Percentiles rank a stretch among this genome's conserved stretches.
phyloP scores from a whole-genome alignment of 345 rosid species.

The Physaria fendleri region DNA sequence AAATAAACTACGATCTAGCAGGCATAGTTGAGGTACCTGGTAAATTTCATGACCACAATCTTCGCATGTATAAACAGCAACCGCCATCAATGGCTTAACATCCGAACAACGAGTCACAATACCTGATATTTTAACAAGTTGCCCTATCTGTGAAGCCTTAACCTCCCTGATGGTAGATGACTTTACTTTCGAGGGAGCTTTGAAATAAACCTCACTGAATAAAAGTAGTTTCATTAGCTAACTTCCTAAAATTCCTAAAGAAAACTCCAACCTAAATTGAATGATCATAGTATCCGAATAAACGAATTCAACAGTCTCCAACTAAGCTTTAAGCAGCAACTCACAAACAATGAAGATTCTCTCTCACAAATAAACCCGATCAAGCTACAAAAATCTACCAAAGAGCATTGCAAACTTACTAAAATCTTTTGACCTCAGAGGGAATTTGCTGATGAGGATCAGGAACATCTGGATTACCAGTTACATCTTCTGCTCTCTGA shows the following conservation, averaged over 20 bases:
- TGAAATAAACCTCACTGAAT: conserved; percentile 81
- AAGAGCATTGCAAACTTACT: conserved; percentile 41
- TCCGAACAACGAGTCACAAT: conserved; percentile 97
- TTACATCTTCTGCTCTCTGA: conserved; percentile 71
- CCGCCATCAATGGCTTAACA: conserved; percentile 97
- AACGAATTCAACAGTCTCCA: not conserved
- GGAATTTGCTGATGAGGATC: conserved; percentile 82
- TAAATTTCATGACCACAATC: conserved; percentile 94
- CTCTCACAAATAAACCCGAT: not conserved
- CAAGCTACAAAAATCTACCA: not conserved
- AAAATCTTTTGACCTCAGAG: conserved; percentile 78
- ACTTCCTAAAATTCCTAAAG: not conserved
- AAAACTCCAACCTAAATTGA: not conserved
- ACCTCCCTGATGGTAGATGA: conserved; percentile 89
- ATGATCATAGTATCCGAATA: not conserved
- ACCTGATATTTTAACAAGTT: conserved; percentile 84
- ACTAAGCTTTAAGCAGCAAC: not conserved
- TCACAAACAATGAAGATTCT: not conserved
- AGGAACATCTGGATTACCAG: conserved; percentile 50
- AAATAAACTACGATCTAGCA: not conserved
- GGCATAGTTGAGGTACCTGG: conserved; percentile 49
- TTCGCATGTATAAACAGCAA: conserved; percentile 96
- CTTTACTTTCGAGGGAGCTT: conserved; percentile 72
- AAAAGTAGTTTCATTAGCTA: conserved; percentile 15
- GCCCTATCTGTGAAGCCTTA: conserved; percentile 87